Percentiles rank a stretch among this genome's conserved stretches.
Conservation (phyloP, 345 rosid genomes). For the Linum tenue region DNA sequence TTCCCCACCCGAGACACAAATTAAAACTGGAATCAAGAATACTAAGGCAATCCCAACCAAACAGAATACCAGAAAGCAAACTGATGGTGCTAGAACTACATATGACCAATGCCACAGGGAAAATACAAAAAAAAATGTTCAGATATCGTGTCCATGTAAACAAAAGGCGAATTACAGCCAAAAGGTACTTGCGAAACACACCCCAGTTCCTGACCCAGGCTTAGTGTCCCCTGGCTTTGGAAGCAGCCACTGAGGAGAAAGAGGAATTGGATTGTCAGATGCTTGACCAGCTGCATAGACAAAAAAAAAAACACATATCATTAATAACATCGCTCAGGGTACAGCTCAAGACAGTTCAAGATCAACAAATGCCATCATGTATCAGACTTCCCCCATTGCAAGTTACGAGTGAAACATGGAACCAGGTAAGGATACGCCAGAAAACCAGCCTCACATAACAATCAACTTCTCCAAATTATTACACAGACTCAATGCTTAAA, state of each 20-base stretch:
- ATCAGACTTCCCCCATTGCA: too few relatives aligned
- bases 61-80: neutral
- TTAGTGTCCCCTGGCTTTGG: constrained; percentile 78
- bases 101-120: neutral
- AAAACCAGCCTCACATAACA: too few relatives aligned
- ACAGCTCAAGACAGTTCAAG: neutral
- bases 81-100: neutral
- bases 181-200: constrained; percentile 20
- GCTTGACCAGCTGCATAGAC: constrained; percentile 64
- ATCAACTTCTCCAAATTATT: too few relatives aligned
- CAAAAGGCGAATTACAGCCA: neutral
- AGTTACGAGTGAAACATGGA: too few relatives aligned
- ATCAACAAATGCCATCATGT: too few relatives aligned
- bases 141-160: neutral
- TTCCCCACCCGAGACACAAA: neutral
- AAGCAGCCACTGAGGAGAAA: constrained; percentile 98
- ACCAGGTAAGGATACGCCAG: too few relatives aligned
- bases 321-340: neutral
- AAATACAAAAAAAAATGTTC: neutral
- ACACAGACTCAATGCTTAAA: too few relatives aligned
- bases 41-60: neutral
- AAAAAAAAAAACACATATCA: neutral
- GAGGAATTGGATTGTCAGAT: constrained; percentile 72
- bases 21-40: neutral
- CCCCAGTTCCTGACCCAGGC: constrained; percentile 65